Percentiles rank a stretch among this genome's conserved stretches.
phyloP scores from a whole-genome alignment of 2,329 filamentous ascomycete species.

The Botrytis squamosa region DNA sequence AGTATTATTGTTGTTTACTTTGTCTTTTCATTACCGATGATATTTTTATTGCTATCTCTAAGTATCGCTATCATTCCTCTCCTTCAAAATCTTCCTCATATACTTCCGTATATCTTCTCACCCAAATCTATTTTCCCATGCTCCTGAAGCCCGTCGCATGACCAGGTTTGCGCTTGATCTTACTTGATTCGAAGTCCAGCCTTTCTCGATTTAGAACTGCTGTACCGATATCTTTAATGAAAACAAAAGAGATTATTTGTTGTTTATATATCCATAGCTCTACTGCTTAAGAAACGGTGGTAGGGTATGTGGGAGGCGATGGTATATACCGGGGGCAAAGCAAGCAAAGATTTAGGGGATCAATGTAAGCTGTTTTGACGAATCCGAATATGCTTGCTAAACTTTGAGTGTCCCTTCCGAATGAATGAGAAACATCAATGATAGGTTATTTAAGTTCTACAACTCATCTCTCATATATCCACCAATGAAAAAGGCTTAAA shows the following conservation, averaged over 20 bases:
- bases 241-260: background rate
- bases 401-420: too few species aligned
- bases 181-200: background rate
- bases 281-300: background rate
- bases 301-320: background rate
- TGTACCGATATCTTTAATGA: background rate
- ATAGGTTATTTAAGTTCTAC: too few species aligned
- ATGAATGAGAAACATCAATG: too few species aligned
- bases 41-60: background rate
- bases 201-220: rapidly evolving
- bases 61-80: background rate
- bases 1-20: background rate
- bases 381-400: background rate
- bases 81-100: background rate
- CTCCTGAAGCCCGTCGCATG: background rate
- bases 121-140: background rate
- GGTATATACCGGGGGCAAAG: background rate
- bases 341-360: background rate
- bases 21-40: background rate
- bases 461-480: too few species aligned
- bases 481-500: too few species aligned
- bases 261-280: background rate
- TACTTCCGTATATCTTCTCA: background rate
- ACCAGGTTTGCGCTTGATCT: background rate
- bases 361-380: background rate